Base-by-base conservation (phyloP, 345 rosid species). In the Ailanthus altissimus region DNA sequence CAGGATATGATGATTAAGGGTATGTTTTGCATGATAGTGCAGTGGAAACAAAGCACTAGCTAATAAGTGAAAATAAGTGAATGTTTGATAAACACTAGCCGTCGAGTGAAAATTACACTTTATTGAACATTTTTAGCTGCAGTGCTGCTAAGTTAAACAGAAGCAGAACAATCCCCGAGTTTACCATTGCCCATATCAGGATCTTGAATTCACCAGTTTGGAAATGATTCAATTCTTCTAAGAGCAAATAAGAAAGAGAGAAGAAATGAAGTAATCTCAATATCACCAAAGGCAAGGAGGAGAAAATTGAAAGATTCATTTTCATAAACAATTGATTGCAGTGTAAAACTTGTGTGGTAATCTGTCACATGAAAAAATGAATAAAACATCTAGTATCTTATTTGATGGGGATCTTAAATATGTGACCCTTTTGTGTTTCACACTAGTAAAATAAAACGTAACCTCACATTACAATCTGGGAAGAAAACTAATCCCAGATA, bases 401-500 rank as follows among this genome's bases (percentile, higher is more conserved):
- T 85, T 89, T 81, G 75, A 75, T 59, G 78, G 80, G 86, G 83
- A 75, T 74, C 69, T 61, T 70, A 70, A 69, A 77, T 57, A 62
- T 61, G 62, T 56, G 61, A 77, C 87, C 87, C 82, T 83, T 75
- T 75, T 79, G 73, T 65, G 82, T 83, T 85, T 72, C 86, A 83
- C 85, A 80, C 86, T 81, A 70, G 75, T 56, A 85, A 86, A 3
- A 83, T 73, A 77, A 78, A 84, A 76, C 82, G 58, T 70, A 82
- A 79, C 72, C 83, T 82, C 83, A 81, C 83, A 77, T 3, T 85
- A 82, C 86, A 86, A 89, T 82, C 81, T 68, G 83, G 75, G 77
- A 77, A 78, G 57, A 67, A 84, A 78, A 80, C 73, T 78, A 64
- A 74, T 77, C 78, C 78, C 87, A 74, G 82, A 77, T 76, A 70